Base-by-base conservation (phyloP, 495 filamentous ascomycete genomes). In the Lasiosphaeria ovina region DNA sequence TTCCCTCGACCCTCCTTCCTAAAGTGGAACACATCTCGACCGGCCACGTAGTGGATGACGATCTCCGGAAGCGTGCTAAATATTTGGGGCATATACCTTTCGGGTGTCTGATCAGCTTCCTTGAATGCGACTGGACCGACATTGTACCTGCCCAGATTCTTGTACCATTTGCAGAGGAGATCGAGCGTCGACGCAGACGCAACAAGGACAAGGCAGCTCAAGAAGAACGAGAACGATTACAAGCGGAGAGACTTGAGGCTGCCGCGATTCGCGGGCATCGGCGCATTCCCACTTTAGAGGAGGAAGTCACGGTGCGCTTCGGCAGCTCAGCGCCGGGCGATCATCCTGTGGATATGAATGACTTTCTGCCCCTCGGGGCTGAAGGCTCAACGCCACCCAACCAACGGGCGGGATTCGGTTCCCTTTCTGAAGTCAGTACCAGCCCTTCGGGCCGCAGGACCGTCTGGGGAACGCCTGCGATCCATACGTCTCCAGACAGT, bases 41-140 rank as follows among this genome's bases (percentile, higher is more conserved):
- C 1, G 92, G 92, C 24, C 92, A 97, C 66, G 87, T 91, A 17
- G 85, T 98, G 34, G 95, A 98, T 65, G 92, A 97, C 65, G 88
- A 90, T 34, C 76, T 97, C 38, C 85, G 94, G 44, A 91, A 89
- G 72, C 84, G 91, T 54, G 84, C 90, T 36, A 97, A 94, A 71
- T 98, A 98, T 66, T 81, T 98, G 2, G 86, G 87, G 6, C 94
- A 98, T 71, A 82, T 98, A 12, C 94, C 94, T 0, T 85, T 92
- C 56, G 94, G 94, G 3, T 97, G 93, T 72, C 90, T 97, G 61
- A 91, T 98, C 45, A 90, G 82, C 63, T 98, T 98, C 66, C 76
- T 98, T 0, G 94, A 98, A 73, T 98, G 94, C 66, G 92, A 98
- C 70, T 98, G 94, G 94, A 91, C 91, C 1, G 94, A 96, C 63